phyloP scores from a whole-genome alignment of 148 eudicot species.

The Vaccinium darrowii region DNA sequence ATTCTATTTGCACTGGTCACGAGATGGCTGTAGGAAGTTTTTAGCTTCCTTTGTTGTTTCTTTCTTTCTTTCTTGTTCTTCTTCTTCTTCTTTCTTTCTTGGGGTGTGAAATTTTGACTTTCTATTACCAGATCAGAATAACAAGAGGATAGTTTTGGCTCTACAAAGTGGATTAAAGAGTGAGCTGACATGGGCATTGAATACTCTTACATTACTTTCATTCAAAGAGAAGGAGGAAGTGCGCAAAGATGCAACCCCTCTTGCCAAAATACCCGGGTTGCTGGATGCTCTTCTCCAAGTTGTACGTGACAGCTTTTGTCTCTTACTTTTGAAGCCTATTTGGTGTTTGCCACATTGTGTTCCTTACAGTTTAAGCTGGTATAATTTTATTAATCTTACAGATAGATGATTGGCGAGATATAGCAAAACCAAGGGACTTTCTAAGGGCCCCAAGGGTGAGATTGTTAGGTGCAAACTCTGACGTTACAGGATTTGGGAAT shows the following conservation, averaged over 20 bases:
- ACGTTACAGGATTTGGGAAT: conserved; percentile 82
- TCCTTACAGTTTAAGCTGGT: background rate
- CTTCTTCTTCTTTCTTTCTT: background rate
- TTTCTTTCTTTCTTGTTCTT: background rate
- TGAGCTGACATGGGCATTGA: conserved; percentile 93
- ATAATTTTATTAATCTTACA: conserved; percentile 26
- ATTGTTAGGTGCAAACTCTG: conserved; percentile 65
- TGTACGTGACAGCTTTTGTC: conserved; percentile 45
- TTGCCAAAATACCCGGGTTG: conserved; percentile 83
- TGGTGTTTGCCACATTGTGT: background rate
- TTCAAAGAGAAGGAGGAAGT: conserved; percentile 97
- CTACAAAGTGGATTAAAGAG: conserved; percentile 96
- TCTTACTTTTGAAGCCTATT: background rate
- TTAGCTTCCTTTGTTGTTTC: background rate
- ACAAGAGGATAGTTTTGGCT: conserved; percentile 90
- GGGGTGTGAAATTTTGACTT: background rate
- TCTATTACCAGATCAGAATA: conserved; percentile 72
- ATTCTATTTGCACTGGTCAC: background rate
- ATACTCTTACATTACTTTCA: conserved; percentile 82
- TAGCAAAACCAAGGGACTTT: conserved; percentile 73
- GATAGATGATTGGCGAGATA: conserved; percentile 99
- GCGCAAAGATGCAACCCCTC: conserved; percentile 93
- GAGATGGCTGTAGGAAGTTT: background rate
- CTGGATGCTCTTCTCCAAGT: conserved; percentile 98
- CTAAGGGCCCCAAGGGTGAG: conserved; percentile 65